Conservation (phyloP, 768 basidiomycete species). For the Leucocoprinus birnbaumii region DNA sequence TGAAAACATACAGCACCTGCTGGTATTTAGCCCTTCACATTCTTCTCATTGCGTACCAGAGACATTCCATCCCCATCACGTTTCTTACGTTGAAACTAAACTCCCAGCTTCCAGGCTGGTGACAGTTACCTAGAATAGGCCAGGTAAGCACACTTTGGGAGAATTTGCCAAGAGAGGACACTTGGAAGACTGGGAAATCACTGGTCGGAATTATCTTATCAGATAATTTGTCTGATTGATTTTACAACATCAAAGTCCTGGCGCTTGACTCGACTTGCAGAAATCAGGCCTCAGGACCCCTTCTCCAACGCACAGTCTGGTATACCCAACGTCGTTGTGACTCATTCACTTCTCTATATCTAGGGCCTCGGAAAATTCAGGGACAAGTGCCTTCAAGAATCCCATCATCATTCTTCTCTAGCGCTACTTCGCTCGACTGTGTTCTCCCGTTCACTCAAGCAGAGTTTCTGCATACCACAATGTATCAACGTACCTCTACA, state of each 20-base stretch:
- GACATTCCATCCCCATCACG: too few species aligned
- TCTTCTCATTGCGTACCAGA: too few species aligned
- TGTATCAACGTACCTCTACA: neutral
- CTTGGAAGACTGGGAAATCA: too few species aligned
- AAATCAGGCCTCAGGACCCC: too few species aligned
- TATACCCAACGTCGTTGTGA: neutral
- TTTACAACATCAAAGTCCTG: neutral
- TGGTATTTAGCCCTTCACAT: neutral
- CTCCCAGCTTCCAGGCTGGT: too few species aligned
- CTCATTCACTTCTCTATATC: neutral
- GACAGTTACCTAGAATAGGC: too few species aligned
- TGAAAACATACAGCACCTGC: neutral
- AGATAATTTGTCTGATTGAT: neutral
- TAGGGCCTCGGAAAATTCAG: neutral
- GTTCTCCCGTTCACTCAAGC: neutral
- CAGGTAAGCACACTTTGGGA: too few species aligned
- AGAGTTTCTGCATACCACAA: neutral
- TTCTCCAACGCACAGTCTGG: too few species aligned
- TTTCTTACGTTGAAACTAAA: too few species aligned
- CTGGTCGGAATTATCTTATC: constrained; percentile 6
- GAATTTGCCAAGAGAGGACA: too few species aligned
- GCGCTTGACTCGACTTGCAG: too few species aligned
- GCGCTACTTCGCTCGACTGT: too few species aligned
- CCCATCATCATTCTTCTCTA: neutral
- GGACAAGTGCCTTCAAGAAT: neutral